Conservation (phyloP, 148 eudicot species). For the Euryodendron excelsum region DNA sequence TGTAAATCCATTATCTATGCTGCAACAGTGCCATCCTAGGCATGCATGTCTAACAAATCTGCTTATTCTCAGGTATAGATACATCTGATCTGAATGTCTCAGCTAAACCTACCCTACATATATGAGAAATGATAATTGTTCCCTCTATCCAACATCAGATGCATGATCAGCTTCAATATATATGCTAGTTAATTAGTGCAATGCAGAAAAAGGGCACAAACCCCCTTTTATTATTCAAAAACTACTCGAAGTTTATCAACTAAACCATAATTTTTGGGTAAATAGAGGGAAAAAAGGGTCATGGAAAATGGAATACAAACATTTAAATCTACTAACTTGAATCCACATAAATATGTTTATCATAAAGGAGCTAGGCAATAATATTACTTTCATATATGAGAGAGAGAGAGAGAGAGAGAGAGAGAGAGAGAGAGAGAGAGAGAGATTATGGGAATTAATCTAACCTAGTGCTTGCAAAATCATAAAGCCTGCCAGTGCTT, state of each 20-base stretch:
- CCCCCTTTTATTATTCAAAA: neutral
- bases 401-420: neutral
- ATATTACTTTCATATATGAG: neutral
- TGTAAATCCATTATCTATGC: neutral
- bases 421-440: constrained; percentile 4
- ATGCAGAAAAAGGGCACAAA: neutral
- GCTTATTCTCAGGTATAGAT: neutral
- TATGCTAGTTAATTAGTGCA: neutral
- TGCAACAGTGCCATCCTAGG: neutral
- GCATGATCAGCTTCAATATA: neutral
- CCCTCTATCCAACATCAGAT: too few relatives aligned
- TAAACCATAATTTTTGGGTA: neutral
- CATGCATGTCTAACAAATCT: neutral
- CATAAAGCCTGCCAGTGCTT: constrained; percentile 50
- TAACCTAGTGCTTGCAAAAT: constrained; percentile 47
- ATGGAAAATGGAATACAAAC: neutral
- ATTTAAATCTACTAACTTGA: neutral
- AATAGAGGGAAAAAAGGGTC: neutral
- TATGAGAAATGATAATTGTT: too few relatives aligned
- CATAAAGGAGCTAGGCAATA: neutral
- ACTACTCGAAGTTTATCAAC: neutral
- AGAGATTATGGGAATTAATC: neutral
- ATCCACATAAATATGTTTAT: neutral
- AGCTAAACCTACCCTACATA: too few relatives aligned
- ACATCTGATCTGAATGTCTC: neutral